Evolutionary conservation across 2,329 filamentous ascomycete species (phyloP), one percentile per base, ranked within the genome.

Genomic region (Myriosclerotinia duriaeana): DNA sequence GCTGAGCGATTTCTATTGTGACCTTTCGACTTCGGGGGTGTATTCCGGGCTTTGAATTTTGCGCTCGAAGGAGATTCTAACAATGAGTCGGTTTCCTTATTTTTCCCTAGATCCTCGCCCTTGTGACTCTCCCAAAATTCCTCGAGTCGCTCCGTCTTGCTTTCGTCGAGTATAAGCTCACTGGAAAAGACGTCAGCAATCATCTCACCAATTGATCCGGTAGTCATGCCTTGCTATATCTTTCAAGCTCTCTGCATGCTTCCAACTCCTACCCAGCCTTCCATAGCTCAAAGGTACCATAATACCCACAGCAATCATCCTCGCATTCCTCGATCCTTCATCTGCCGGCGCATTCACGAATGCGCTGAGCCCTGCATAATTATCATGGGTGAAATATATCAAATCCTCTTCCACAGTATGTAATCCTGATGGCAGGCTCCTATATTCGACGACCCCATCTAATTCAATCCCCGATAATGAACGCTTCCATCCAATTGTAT

Each of bases 391-490:
- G 77, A 98, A 99, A 81, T 98, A 99, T 74, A 93, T 91, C 62
- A 98, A 82, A 78, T 99, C 95, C 71, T 93, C 87, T 42, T 89
- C 83, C 26, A 98, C 92, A 66, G 92, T 90, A 79, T 99, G 95
- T 60, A 97, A 79, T 34, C 95, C 95, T 0, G 94, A 98, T 2
- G 95, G 95, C 56, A 99, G 84, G 69, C 92, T 96, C 79, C 97
- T 98, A 84, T 93, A 99, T 79, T 99, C 95, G 74, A 97, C 92
- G 34, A 90, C 87, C 65, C 92, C 92, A 72, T 96, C 91, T 59
- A 98, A 85, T 78, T 85, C 83, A 79, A 94, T 84, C 59, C 86
- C 88, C 17, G 87, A 82, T 1, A 87, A 79, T 15, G 89, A 86
- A 71, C 86, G 87, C 78, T 96, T 92, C 95, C 95, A 98, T 46